Percentiles rank a stretch among this genome's conserved stretches.
Conservation (phyloP, 371 early-diverging fungal genomes). For the Capniomyces stellatus region DNA sequence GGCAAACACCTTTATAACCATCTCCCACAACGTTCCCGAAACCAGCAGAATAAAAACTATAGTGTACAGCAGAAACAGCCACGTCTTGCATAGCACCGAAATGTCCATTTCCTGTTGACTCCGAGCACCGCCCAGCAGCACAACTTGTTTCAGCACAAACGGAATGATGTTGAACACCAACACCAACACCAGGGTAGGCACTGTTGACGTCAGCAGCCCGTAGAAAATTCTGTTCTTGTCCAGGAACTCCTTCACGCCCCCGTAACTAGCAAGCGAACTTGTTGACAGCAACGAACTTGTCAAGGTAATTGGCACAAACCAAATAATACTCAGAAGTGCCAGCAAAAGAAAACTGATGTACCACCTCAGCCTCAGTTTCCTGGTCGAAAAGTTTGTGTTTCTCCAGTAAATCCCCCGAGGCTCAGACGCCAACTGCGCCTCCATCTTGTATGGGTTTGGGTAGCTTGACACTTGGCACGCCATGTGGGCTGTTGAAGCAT, state of each 20-base stretch:
- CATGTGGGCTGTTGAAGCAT: slow-evolving; percentile 39
- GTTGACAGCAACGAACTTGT: slow-evolving; percentile 20
- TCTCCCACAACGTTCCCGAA: slow-evolving; percentile 53
- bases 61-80: slow-evolving; percentile 73
- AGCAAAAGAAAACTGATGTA: slow-evolving; percentile 13
- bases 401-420: slow-evolving; percentile 83
- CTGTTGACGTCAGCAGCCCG: slow-evolving; percentile 23
- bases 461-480: slow-evolving; percentile 37
- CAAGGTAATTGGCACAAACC: slow-evolving; percentile 21
- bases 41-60: slow-evolving; percentile 69
- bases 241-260: slow-evolving; percentile 9
- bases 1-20: slow-evolving; percentile 45
- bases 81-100: slow-evolving; percentile 55
- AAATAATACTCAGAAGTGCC: slow-evolving; percentile 18
- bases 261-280: slow-evolving; percentile 29
- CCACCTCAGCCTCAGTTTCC: slow-evolving; percentile 8
- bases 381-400: slow-evolving; percentile 37
- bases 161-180: slow-evolving; percentile 53
- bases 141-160: slow-evolving; percentile 45
- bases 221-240: slow-evolving; percentile 28
- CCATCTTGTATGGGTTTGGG: slow-evolving; percentile 43
- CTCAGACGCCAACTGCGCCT: slow-evolving; percentile 68
- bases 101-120: slow-evolving; percentile 38
- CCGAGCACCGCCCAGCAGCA: slow-evolving; percentile 30
- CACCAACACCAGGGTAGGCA: slow-evolving; percentile 31